phyloP scores from a whole-genome alignment of 1,284 basidiomycete genomes.

The Fomes fomentarius region DNA sequence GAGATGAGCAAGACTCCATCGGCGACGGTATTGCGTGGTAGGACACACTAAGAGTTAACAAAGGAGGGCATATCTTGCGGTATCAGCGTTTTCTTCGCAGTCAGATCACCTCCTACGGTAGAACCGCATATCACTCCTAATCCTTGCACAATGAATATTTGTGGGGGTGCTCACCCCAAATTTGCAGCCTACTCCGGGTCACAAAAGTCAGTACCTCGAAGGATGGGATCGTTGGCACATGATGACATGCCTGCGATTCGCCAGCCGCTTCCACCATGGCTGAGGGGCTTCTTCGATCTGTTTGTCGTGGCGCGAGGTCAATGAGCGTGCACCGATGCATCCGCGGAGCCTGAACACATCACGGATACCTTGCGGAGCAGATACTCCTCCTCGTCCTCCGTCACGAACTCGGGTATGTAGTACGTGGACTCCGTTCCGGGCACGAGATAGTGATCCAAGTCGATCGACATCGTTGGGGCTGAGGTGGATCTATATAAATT shows the following conservation, averaged over 20 bases:
- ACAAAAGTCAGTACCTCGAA: not conserved
- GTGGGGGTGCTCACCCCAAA: conserved; percentile 62
- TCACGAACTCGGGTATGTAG: conserved; percentile 85
- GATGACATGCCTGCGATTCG: conserved; percentile 70
- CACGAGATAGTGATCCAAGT: conserved; percentile 39
- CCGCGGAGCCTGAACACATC: not conserved
- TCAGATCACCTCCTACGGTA: conserved; percentile 79
- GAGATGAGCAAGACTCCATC: too few relatives aligned
- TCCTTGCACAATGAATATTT: not conserved
- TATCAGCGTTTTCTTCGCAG: conserved; percentile 62
- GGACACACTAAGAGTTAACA: conserved; percentile 56
- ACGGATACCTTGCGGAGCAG: conserved; percentile 71
- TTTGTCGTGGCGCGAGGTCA: too few relatives aligned
- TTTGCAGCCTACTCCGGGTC: conserved; percentile 59
- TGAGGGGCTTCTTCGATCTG: conserved; percentile 80
- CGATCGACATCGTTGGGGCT: not conserved
- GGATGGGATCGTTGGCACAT: not conserved
- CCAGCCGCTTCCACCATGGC: conserved; percentile 84
- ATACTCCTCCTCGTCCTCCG: conserved; percentile 78
- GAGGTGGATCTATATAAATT: not conserved
- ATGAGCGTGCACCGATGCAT: too few relatives aligned
- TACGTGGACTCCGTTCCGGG: conserved; percentile 45
- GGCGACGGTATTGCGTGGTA: not conserved
- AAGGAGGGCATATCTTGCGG: conserved; percentile 68
- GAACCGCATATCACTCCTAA: not conserved